Conservation (phyloP, 345 rosid genomes). For the Garcia nutans region DNA sequence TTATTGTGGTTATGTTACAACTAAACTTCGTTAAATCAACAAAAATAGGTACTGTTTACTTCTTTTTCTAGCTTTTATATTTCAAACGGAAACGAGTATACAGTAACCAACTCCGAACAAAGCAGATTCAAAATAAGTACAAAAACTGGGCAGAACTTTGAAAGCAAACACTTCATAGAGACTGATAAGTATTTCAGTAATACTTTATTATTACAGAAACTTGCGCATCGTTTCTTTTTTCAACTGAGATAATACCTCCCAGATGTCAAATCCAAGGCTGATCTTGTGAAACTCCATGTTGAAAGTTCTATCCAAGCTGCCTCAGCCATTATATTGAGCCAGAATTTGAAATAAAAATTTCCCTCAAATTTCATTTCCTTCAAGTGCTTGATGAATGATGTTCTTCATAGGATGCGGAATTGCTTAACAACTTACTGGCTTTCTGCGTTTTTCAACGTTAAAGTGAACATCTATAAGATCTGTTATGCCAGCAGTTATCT, state of each 20-base stretch:
- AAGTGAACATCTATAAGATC: conserved; percentile 65
- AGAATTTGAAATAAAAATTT: neutral
- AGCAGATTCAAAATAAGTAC: too few relatives aligned
- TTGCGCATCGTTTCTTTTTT: neutral
- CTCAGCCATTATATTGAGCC: neutral
- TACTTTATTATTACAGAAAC: neutral
- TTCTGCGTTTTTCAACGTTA: conserved; percentile 50
- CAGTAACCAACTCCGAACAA: too few relatives aligned
- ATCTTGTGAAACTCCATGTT: neutral
- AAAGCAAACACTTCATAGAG: too few relatives aligned
- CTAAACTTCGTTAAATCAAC: too few relatives aligned
- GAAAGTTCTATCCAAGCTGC: neutral
- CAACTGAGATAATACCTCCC: neutral
- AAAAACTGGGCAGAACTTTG: too few relatives aligned
- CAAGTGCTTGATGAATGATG: neutral
- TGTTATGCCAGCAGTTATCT: conserved; percentile 81
- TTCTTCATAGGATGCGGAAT: neutral
- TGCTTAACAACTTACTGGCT: conserved; percentile 33
- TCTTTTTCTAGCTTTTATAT: too few relatives aligned
- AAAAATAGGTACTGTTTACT: too few relatives aligned
- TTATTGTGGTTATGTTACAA: neutral
- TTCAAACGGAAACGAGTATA: too few relatives aligned
- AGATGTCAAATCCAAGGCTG: neutral
- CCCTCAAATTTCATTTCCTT: neutral
- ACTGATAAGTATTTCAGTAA: too few relatives aligned